phyloP scores from a whole-genome alignment of 2,329 filamentous ascomycete genomes.

The Penicillium sp. region DNA sequence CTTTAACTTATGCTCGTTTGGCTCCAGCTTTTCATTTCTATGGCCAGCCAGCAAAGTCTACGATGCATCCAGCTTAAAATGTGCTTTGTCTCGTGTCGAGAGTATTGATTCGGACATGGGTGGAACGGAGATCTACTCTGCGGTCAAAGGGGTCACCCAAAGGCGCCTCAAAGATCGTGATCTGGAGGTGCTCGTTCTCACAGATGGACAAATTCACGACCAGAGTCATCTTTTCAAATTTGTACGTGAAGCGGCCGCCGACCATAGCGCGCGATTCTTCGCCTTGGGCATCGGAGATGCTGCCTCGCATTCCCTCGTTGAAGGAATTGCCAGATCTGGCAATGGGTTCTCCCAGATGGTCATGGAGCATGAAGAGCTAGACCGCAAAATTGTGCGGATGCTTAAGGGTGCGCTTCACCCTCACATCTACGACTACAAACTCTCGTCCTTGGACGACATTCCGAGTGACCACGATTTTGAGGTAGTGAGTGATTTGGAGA shows the following conservation, averaged over 20 bases:
- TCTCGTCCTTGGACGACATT: slow-evolving; percentile 57
- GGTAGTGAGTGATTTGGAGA: slow-evolving; percentile 42
- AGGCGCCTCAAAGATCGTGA: slow-evolving; percentile 44
- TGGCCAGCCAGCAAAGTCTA: slow-evolving; percentile 47
- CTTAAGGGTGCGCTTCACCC: slow-evolving; percentile 63
- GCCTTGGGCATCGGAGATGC: slow-evolving; percentile 49
- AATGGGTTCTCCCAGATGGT: slow-evolving; percentile 60
- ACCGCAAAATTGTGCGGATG: slow-evolving; percentile 66
- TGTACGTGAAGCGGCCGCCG: slow-evolving; percentile 41
- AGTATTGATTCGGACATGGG: slow-evolving; percentile 46
- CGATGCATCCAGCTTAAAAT: slow-evolving; percentile 41
- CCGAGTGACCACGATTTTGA: slow-evolving; percentile 53
- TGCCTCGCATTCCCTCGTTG: slow-evolving; percentile 53
- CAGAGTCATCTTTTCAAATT: slow-evolving; percentile 47
- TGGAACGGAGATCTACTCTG: slow-evolving; percentile 50
- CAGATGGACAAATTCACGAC: slow-evolving; percentile 52
- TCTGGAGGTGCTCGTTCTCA: slow-evolving; percentile 52
- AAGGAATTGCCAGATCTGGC: slow-evolving; percentile 54
- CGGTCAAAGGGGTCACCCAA: slow-evolving; percentile 45
- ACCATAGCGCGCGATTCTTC: slow-evolving; percentile 51
- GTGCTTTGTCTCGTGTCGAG: slow-evolving; percentile 42
- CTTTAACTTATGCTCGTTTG: slow-evolving; percentile 58
- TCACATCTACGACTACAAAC: slow-evolving; percentile 57
- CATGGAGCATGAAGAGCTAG: slow-evolving; percentile 57
- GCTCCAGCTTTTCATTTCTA: slow-evolving; percentile 42